Base-by-base conservation (phyloP, 768 basidiomycete species). In the Mycena polygramma region DNA sequence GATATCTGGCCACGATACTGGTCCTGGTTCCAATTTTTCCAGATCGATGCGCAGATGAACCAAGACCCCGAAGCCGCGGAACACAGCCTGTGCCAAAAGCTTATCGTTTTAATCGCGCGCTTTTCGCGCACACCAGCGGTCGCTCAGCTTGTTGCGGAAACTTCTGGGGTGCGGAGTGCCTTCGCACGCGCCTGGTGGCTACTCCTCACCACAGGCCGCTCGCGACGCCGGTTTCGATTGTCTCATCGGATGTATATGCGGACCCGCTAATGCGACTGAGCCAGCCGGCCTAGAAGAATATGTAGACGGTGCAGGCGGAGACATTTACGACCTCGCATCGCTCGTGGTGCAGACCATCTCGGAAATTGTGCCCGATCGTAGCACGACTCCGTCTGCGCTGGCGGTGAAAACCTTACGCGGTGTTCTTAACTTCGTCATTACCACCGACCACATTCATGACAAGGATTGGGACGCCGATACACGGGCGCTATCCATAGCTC, bases 1-100 rank as follows among this genome's bases (percentile, higher is more conserved):
- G 58, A 59, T 17, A 8, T 59, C 2, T 59, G 58, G 58, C 43
- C 58, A 19, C 58, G 43, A 6, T 43, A 45, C 43, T 59, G 58
- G 58, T 22, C 58, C 2, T 59, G 58, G 58, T 19, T 46, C 19
- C 4, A 48, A 19, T 59, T 26, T 59, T n/a, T 59, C n/a, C 30
- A 30, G 10, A 26, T 20, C 1, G 17, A 22, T 45, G 22, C 17
- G 24, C 7, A 57, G 15, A 13, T 26, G 22, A 14, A 13, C 17
- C 22, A 43, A 9, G 15, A 17, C 43, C 24, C 9, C 17, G 43
- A 15, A 20, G 58, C 45, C 6, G 43, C 3, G 2, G 43, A 46
- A n/a, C 20, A 19, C 20, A 14, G 26, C 41, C 30, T 59, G 6
- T 45, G 22, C 14, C 11, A 11, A 13, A 36, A 20, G 24, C 26